These are phyloP conservation scores for Fusarium decemcellulare DNA, from an alignment of 2,329 filamentous ascomycete species.

Conservation along the genomic window DNA sequence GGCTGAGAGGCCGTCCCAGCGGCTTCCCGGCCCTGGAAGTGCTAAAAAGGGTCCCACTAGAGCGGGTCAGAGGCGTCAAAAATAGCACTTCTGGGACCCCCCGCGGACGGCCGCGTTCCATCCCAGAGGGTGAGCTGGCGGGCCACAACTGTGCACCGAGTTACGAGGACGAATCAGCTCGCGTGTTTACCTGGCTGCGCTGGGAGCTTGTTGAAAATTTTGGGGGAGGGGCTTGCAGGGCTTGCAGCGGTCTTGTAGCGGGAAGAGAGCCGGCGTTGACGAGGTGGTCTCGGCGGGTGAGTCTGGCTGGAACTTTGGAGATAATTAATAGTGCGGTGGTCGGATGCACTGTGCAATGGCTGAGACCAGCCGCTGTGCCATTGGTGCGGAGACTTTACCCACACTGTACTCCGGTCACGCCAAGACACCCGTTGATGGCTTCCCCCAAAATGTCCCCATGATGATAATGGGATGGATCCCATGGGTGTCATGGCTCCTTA, in stretches of 20 bases:
- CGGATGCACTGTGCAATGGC: background rate
- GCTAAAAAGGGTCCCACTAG: constrained; percentile 27
- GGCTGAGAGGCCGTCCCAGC: constrained; percentile 23
- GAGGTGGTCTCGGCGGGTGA: constrained; percentile 12
- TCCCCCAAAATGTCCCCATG: constrained; percentile 38
- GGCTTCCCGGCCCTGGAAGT: constrained; percentile 13
- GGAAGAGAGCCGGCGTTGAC: background rate
- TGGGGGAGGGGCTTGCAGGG: background rate
- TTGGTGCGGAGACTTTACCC: constrained; percentile 16
- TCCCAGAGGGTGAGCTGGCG: constrained; percentile 20
- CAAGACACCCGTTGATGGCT: constrained; percentile 32
- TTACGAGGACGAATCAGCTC: constrained; percentile 9
- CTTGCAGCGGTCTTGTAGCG: background rate
- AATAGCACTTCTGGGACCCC: constrained; percentile 41
- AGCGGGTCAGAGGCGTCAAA: constrained; percentile 43
- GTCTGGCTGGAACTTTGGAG: background rate
- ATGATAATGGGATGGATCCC: constrained; percentile 32
- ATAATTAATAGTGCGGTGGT: background rate
- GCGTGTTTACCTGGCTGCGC: background rate
- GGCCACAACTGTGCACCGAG: background rate
- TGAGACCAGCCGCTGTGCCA: background rate
- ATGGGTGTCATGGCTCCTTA: constrained; percentile 40
- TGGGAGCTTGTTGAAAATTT: background rate
- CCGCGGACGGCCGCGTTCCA: constrained; percentile 34
- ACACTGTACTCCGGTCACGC: constrained; percentile 19